These are phyloP conservation scores for Linderniella brevidens DNA, from an alignment of 257 asterid genomes.

Conservation along the genomic window DNA sequence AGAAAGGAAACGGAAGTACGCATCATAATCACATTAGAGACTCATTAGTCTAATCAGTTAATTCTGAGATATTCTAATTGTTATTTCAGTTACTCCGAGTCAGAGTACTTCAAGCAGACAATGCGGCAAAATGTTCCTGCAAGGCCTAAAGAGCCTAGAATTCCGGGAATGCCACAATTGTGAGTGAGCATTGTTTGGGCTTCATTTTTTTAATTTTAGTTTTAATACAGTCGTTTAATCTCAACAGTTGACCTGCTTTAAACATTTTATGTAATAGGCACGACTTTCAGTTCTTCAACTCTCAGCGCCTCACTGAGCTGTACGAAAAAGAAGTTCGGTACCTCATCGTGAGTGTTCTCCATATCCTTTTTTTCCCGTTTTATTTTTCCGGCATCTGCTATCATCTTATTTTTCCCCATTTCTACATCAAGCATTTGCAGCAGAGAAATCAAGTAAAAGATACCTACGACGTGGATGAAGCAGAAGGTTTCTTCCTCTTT, in stretches of 20 bases:
- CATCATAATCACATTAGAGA: constrained; percentile 5
- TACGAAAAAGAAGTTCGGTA: constrained; percentile 97
- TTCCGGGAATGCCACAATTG: constrained; percentile 99
- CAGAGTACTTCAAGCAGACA: constrained; percentile 98
- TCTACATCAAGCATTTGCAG: constrained; percentile 39
- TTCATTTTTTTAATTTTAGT: not conserved
- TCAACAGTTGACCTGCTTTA: constrained; percentile 13
- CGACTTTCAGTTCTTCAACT: constrained; percentile 96
- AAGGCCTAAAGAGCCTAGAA: constrained; percentile 89
- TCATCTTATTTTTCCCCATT: constrained; percentile 10
- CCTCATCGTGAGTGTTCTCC: constrained; percentile 60
- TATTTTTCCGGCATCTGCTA: constrained; percentile 7
- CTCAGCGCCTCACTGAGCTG: constrained; percentile 92
- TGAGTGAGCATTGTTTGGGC: constrained; percentile 36
- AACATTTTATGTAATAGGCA: constrained; percentile 39
- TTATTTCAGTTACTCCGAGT: constrained; percentile 75
- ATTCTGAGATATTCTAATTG: constrained; percentile 3
- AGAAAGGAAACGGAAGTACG: constrained; percentile 97
- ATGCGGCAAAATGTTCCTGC: constrained; percentile 98
- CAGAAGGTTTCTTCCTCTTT: constrained; percentile 45
- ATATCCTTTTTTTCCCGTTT: constrained; percentile 6
- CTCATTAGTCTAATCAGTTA: constrained; percentile 3
- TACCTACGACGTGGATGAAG: constrained; percentile 81
- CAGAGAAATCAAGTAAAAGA: constrained; percentile 88
- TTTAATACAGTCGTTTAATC: constrained; percentile 2